Evolutionary conservation across 257 asterid genomes (phyloP).

Genomic region (Solanum acaule): DNA sequence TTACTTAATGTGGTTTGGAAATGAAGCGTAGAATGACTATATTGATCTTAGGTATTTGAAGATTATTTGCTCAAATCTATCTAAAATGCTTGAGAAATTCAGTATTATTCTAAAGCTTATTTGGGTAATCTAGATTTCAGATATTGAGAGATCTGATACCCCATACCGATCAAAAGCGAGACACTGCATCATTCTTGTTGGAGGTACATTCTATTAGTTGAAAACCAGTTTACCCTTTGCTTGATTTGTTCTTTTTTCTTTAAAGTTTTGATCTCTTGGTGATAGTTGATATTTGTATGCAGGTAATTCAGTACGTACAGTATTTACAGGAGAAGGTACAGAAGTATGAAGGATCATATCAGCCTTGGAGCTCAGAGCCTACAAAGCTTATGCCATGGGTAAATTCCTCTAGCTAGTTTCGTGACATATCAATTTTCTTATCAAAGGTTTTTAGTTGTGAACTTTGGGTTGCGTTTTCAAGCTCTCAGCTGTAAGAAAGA

Average conservation of each 20-base stretch:
- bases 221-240: not conserved
- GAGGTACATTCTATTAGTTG: constrained; percentile 41
- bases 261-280: constrained; percentile 4
- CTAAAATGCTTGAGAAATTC: not conserved
- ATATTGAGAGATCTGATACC: constrained; percentile 86
- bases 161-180: constrained; percentile 76
- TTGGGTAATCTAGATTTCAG: constrained; percentile 48
- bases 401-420: constrained; percentile 8
- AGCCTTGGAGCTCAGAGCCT: constrained; percentile 80
- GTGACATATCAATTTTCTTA: not conserved
- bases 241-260: not conserved
- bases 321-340: constrained; percentile 74
- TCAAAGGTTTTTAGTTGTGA: not conserved
- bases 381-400: constrained; percentile 98
- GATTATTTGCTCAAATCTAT: not conserved
- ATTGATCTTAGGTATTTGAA: not conserved
- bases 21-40: not conserved
- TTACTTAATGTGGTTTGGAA: not conserved
- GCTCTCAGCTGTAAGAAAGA: not conserved
- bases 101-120: not conserved
- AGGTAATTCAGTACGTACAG: constrained; percentile 87
- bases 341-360: constrained; percentile 73
- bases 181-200: constrained; percentile 77
- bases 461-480: not conserved
- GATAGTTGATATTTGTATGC: constrained; percentile 15